Evolutionary conservation across 345 rosid species (phyloP), one percentile per base, ranked within the genome.

Genomic region (Boechera retrofracta): DNA sequence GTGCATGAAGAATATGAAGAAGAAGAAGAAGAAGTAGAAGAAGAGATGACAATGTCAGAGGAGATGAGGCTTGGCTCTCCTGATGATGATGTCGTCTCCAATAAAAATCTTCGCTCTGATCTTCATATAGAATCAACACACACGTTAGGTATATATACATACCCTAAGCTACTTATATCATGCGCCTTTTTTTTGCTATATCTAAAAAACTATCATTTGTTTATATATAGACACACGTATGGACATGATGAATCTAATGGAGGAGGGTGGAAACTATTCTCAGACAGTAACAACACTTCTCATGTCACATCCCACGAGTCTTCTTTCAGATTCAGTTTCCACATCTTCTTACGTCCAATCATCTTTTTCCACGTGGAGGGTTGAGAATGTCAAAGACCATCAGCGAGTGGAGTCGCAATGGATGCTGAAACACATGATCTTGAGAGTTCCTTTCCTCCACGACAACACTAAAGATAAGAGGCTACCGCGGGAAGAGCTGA

Each of bases 261-360:
- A 88, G 41, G 97, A 90, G 11, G 94, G 86, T 54, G 86, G 86
- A 3, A 95, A 87, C 76, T 93, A 96, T 81, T 93, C 98, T 18
- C 93, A 89, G 70, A 93, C 97, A 10, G 97, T 96, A 10, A 84
- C 97, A n/a, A 80, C 92, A 68, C 81, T 96, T 81, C 93, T 96
- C 32, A 87, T 88, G 67, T 76, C 72, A 83, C 95, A 86, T 62
- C 77, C 85, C 5, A 65, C 66, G 4, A 78, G 57, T 33, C 84
- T 86, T 26, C 73, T 86, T 87, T 79, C 85, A 11, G 87, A 93
- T 16, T 77, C 91, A 10, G 75, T 83, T 10, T 74, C 88, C 13
- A 18, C 83, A 10, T 35, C 73, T 10, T 26, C 76, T 28, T 70
- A 82, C 75, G 26, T 75, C 88, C 71, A 75, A 51, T 87, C 99